Conservation (phyloP, 495 filamentous ascomycete genomes). For the Tuber indicum region DNA sequence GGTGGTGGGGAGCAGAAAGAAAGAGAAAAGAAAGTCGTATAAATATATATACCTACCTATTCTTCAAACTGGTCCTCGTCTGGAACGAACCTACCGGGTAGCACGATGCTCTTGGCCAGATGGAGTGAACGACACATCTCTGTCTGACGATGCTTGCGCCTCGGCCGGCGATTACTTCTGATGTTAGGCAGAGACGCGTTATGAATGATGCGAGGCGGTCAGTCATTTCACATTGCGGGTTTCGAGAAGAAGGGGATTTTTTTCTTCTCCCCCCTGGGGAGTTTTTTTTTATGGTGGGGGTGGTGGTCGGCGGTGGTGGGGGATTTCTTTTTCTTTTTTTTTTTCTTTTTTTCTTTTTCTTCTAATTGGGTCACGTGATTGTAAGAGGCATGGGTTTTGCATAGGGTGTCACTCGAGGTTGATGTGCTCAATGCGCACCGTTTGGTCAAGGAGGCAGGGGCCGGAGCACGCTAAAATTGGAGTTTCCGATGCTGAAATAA, state of each 20-base stretch:
- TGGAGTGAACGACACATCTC: neutral
- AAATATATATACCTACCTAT: conserved; percentile 10
- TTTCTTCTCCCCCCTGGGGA: neutral
- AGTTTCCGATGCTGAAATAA: no score
- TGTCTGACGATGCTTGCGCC: conserved; percentile 1
- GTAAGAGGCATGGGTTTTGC: neutral
- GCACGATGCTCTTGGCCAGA: conserved; percentile 25
- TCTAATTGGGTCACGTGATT: neutral
- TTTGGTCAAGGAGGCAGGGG: no score
- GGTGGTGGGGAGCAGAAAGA: no score
- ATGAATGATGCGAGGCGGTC: conserved; percentile 20
- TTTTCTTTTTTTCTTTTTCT: neutral
- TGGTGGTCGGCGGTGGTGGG: neutral
- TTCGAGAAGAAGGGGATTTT: conserved; percentile 8
- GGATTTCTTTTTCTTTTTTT: neutral
- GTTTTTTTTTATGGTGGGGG: neutral
- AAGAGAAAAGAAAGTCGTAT: neutral
- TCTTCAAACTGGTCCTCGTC: conserved; percentile 23
- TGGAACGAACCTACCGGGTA: conserved; percentile 24
- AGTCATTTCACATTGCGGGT: conserved; percentile 24
- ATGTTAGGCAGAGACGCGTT: conserved; percentile 23
- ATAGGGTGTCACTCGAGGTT: neutral
- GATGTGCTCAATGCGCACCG: neutral
- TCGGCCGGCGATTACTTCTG: conserved; percentile 18
- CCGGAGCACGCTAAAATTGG: neutral